Percentiles rank a stretch among this genome's conserved stretches.
phyloP scores from a whole-genome alignment of 1,284 basidiomycete species.

The Coniferiporia sulphurascens region DNA sequence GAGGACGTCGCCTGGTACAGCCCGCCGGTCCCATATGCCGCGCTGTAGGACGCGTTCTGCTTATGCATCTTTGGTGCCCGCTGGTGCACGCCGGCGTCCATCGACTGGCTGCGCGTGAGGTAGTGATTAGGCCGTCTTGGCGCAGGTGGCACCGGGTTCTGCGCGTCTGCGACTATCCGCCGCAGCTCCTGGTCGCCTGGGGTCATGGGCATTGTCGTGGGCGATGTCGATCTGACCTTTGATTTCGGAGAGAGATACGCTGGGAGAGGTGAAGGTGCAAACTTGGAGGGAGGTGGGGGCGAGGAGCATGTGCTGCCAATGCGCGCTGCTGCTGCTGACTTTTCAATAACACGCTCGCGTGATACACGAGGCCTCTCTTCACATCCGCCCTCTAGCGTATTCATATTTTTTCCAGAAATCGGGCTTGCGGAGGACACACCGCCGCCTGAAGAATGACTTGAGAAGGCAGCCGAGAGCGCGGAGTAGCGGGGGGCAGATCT shows the following conservation, averaged over 20 bases:
- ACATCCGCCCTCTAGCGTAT: background rate
- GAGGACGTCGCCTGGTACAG: background rate
- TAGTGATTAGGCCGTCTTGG: conserved; percentile 13
- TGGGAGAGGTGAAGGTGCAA: background rate
- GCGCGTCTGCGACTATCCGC: conserved; percentile 1
- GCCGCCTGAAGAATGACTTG: background rate
- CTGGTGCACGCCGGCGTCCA: conserved; percentile 1
- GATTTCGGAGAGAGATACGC: background rate
- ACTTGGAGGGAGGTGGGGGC: conserved; percentile 3
- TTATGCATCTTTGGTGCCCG: conserved; percentile 6
- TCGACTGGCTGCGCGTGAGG: conserved; percentile 18
- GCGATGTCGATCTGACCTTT: background rate
- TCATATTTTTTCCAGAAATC: background rate
- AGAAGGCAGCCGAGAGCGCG: background rate
- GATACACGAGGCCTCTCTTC: conserved; percentile 13
- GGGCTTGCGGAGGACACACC: background rate
- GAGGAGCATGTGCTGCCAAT: no score
- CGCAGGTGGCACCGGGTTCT: background rate
- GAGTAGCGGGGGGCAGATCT: background rate
- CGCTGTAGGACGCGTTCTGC: conserved; percentile 6
- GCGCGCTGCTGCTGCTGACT: background rate
- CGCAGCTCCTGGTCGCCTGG: conserved; percentile 8
- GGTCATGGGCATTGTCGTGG: conserved; percentile 5
- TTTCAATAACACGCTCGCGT: conserved; percentile 8
- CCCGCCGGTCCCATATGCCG: background rate